These are phyloP conservation scores for Backusella australiensis DNA, from an alignment of 192 early-diverging fungal genomes.

Conservation along the genomic window DNA sequence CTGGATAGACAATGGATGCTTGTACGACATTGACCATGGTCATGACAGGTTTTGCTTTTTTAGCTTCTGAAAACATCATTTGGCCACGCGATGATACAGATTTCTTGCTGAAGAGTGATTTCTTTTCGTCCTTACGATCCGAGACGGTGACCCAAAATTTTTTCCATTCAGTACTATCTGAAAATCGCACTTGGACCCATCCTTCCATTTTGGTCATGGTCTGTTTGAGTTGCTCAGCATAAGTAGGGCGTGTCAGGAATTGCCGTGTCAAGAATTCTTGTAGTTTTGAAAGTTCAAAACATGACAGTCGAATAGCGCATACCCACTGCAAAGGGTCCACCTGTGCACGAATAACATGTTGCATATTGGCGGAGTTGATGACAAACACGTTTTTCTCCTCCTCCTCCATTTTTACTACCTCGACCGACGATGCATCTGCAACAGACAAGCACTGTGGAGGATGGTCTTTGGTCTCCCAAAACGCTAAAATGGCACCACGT, in stretches of 20 bases:
- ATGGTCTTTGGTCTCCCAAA: conserved; percentile 56
- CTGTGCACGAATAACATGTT: conserved; percentile 60
- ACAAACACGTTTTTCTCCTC: conserved; percentile 51
- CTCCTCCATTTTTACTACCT: conserved; percentile 48
- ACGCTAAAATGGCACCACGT: conserved; percentile 61
- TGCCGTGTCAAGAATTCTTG: conserved; percentile 75
- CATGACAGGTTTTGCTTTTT: conserved; percentile 52
- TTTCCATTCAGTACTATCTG: conserved; percentile 46
- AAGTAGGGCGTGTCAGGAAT: conserved; percentile 40
- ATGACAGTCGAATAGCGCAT: conserved; percentile 65
- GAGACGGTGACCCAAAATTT: conserved; percentile 51
- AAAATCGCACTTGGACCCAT: conserved; percentile 52
- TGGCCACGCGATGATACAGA: conserved; percentile 45
- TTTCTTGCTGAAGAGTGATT: conserved; percentile 38
- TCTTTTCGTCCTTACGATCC: conserved; percentile 49
- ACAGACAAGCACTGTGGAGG: conserved; percentile 74
- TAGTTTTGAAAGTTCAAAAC: conserved; percentile 73
- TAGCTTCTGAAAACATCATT: conserved; percentile 49
- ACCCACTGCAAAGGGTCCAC: conserved; percentile 60
- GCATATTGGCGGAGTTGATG: conserved; percentile 69
- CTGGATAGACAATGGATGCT: conserved; percentile 57
- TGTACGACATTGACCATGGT: conserved; percentile 54
- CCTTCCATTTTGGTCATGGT: conserved; percentile 49
- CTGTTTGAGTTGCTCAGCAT: conserved; percentile 48
- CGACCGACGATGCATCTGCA: conserved; percentile 60